phyloP scores from a whole-genome alignment of 345 rosid species.

The Abelmoschus esculentus region DNA sequence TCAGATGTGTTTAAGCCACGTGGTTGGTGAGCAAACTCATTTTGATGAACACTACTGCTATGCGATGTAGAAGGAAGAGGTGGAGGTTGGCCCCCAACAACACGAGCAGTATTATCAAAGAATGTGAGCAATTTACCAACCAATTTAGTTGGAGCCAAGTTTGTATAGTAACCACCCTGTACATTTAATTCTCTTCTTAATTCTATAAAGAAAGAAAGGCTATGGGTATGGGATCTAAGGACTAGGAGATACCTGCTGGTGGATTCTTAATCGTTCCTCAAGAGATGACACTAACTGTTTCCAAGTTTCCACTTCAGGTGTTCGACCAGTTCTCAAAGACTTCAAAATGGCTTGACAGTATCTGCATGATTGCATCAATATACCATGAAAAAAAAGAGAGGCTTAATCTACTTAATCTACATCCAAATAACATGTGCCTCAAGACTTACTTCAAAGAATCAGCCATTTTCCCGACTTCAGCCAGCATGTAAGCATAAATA shows the following conservation, averaged over 20 bases:
- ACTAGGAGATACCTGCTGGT: conserved; percentile 50
- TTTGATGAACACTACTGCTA: conserved; percentile 24
- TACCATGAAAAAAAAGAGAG: conserved; percentile 9
- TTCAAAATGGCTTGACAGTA: conserved; percentile 67
- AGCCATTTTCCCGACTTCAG: conserved; percentile 89
- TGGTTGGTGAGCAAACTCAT: conserved; percentile 31
- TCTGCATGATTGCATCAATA: conserved; percentile 38
- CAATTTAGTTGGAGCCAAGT: conserved; percentile 55
- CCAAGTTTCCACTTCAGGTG: conserved; percentile 57
- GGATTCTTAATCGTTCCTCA: conserved; percentile 62
- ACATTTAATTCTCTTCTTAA: conserved; percentile 11
- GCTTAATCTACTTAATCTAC: not conserved
- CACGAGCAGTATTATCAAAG: conserved; percentile 63
- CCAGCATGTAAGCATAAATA: conserved; percentile 89
- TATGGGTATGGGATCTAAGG: conserved; percentile 9
- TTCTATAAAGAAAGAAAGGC: conserved; percentile 1
- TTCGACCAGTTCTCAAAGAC: conserved; percentile 55
- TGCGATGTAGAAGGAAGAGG: conserved; percentile 41
- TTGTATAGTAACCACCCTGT: conserved; percentile 55
- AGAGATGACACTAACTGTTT: conserved; percentile 42
- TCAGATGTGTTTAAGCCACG: conserved; percentile 30
- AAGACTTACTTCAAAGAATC: conserved; percentile 76
- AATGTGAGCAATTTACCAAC: conserved; percentile 55
- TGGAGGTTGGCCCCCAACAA: conserved; percentile 59
- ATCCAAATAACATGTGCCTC: not conserved